Evolutionary conservation across 1,284 basidiomycete genomes (phyloP), one percentile per base, ranked within the genome.

Genomic region (Hypsizygus ulmarius): DNA sequence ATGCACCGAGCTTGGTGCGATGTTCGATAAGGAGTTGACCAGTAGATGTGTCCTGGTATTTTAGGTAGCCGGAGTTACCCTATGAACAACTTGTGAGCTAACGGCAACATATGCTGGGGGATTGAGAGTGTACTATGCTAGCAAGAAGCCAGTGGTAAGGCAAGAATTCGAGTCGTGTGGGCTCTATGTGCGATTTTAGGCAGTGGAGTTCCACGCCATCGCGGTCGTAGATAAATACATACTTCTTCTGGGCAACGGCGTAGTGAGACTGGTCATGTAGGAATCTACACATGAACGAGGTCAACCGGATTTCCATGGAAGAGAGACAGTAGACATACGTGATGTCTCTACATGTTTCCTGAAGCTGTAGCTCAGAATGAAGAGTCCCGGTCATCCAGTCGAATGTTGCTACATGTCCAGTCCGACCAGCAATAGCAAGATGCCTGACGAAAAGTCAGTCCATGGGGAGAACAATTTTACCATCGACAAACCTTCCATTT

Each of bases 41-140:
- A 0, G 95, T 99, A 2, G 94, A 95, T 0, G 92, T 95, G 64
- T 99, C 96, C 71, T 97, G 94, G 69, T 98, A 99, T 71, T 96
- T 96, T 1, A 99, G 76, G 65, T 87, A 93, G 0, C 96, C 96
- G 10, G 82, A 76, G 59, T 93, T 88, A 8, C 94, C 93, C 88
- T 91, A n/a, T 28, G 32, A 10, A 15, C 11, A 14, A 14, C 28
- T 19, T 12, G 27, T 52, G 6, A 55, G 45, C 10, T 38, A 12
- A 16, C 48, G 41, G 21, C 30, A 37, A 49, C 38, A 42, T 38
- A 11, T 12, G n/a, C 30, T 10, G 49, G 7, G 29, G 21, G 43
- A 19, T 14, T 39, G 39, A 34, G 27, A 19, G 79, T 86, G 53
- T 62, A 90, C 89, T 12, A 96, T 78, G 42, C 84, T 89, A 1